Evolutionary conservation across 352 stramenopile species (phyloP), one percentile per base, ranked within the genome.

Genomic region (Labyrinthula sp.): DNA sequence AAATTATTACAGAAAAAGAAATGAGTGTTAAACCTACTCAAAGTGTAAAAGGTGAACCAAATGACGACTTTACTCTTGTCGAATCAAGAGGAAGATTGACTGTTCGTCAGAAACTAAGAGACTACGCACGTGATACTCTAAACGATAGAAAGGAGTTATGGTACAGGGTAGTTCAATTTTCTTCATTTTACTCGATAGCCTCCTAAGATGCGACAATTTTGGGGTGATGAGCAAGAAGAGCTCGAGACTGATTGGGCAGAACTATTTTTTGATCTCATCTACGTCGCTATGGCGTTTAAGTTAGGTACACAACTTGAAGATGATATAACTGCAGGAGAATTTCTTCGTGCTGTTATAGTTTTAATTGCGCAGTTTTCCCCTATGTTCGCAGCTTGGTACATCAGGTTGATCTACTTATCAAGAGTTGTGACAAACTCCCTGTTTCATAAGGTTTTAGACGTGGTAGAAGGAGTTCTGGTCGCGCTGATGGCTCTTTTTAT

Each of bases 271-370:
- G 43, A 52, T 4, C 35, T 52, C 15, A 10, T 52, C 7, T 52
- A 52, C 21, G 43, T 52, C 12, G 43, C 31, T 22, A 35, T 52
- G 9, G 26, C 14, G 12, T 52, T 54, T 20, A 23, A 29, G 18
- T 24, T 14, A 8, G 43, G 43, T 25, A 25, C 33, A 10, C 17
- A 45, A 3, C 43, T 52, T 38, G 43, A 21, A 14, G 43, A 52
- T n/a, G 21, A 43, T 0, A 6, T 52, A 10, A 23, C 38, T 20
- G 18, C n/a, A 36, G 23, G 18, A 49, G 20, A 52, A 47, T 25
- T 31, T 52, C 8, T 28, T 52, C 17, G 26, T 52, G n/a, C 23
- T 52, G n/a, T 52, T 43, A n/a, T 52, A 52, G 15, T 52, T 47
- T 22, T 52, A 52, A n/a, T n/a, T 28, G 18, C 21, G 3, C 34